Base-by-base conservation (phyloP, 352 stramenopile genomes). In the Thraustotheca clavata region DNA sequence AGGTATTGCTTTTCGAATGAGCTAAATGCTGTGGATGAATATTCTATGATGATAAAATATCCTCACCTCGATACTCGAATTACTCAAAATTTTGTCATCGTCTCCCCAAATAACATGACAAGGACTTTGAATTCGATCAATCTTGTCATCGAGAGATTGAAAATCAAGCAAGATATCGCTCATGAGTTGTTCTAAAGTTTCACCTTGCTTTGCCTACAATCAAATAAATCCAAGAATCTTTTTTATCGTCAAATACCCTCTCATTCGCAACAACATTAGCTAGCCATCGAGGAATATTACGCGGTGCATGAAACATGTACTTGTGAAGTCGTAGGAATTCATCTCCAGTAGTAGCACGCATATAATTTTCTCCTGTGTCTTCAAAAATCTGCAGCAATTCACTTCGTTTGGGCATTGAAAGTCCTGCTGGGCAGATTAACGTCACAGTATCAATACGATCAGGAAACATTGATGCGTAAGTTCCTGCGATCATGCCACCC, bases 101-200 rank as follows among this genome's bases (percentile, higher is more conserved):
- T 87, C 77, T 48, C 81, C 81, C 81, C 79, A 91, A 68, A 91
- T 79, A 3, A 91, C 73, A 12, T 88, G 62, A 36, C 75, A 83
- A 46, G 73, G 80, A 5, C 72, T 73, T 3, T 67, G 69, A 63
- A 91, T 91, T 20, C 62, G 62, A 9, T 77, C 75, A 18, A 91
- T 52, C 12, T 81, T 65, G n/a, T 85, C 69, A 50, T 91, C 81
- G 26, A 91, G 63, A 26, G 88, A 67, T 1, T 76, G 82, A 32
- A 70, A 76, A 33, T 88, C 72, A 26, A 70, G 57, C 29, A 86
- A 49, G n/a, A 73, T 77, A 62, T 88, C 81, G 0, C 46, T 22
- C 2, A 85, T 72, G 55, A 91, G 85, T 66, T 86, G 85, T 52
- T 85, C 62, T 39, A 85, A 67, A 49, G 84, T 75, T 0, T 75